Conservation (phyloP, 2,329 filamentous ascomycete species). For the Pseudogymnoascus sp. region DNA sequence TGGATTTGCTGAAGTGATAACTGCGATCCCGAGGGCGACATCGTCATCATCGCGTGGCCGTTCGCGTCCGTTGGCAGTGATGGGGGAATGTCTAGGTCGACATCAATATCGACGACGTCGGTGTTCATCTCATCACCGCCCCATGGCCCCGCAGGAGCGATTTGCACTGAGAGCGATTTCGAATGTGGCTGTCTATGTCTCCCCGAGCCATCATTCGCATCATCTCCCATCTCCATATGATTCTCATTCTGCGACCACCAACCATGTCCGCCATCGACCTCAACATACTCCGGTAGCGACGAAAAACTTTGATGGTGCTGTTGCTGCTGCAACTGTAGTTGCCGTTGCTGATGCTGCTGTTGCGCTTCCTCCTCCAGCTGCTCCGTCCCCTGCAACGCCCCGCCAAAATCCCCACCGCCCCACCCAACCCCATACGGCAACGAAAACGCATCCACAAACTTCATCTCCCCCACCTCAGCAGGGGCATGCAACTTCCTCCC, state of each 20-base stretch:
- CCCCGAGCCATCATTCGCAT: not conserved
- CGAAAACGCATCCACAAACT: not conserved
- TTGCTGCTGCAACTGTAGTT: not conserved
- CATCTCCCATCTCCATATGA: not conserved
- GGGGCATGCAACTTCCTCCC: not conserved
- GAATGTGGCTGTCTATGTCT: not conserved
- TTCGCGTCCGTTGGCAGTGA: not conserved
- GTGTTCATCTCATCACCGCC: not conserved
- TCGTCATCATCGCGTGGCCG: not conserved
- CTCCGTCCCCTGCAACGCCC: not conserved
- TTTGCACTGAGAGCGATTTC: not conserved
- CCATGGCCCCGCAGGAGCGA: not conserved
- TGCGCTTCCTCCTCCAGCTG: not conserved
- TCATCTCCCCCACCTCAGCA: not conserved
- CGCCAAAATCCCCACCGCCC: not conserved
- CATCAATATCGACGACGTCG: not conserved
- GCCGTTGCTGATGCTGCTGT: not conserved
- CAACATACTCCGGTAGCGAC: not conserved
- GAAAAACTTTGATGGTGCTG: not conserved
- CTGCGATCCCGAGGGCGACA: not conserved
- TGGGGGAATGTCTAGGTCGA: not conserved
- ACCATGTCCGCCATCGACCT: not conserved
- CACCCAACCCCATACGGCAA: not conserved
- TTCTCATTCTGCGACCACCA: not conserved
- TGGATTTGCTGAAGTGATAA: not conserved